These are phyloP conservation scores for Lichtheimia hyalospora DNA, from an alignment of 371 early-diverging fungal genomes.

Conservation along the genomic window DNA sequence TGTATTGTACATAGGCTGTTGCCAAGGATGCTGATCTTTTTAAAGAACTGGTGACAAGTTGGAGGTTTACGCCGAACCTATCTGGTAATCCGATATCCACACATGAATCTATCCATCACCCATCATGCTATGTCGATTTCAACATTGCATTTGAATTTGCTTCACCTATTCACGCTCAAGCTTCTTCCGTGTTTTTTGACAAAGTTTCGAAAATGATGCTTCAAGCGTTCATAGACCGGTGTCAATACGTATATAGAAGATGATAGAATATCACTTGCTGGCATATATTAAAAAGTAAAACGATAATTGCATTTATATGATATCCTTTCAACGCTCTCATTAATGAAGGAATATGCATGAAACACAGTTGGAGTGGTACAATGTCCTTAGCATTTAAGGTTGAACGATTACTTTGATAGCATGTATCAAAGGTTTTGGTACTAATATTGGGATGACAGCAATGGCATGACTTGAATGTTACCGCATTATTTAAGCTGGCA, in stretches of 20 bases:
- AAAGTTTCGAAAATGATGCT: conserved; percentile 76
- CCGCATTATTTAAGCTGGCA: too few relatives aligned
- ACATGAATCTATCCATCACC: conserved; percentile 39
- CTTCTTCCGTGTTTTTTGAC: conserved; percentile 75
- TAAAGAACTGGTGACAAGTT: conserved; percentile 65
- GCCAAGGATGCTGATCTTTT: conserved; percentile 70
- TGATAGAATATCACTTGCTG: not conserved
- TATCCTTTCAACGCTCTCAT: too few relatives aligned
- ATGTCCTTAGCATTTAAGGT: too few relatives aligned
- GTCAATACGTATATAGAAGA: conserved; percentile 51
- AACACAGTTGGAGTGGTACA: too few relatives aligned
- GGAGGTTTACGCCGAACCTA: conserved; percentile 64
- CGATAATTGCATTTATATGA: too few relatives aligned
- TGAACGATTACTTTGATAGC: too few relatives aligned
- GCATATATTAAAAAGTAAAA: too few relatives aligned
- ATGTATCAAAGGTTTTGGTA: too few relatives aligned
- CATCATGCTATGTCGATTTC: conserved; percentile 70
- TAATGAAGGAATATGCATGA: too few relatives aligned
- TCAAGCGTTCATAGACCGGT: conserved; percentile 69
- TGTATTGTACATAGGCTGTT: conserved; percentile 45
- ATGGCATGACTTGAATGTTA: too few relatives aligned
- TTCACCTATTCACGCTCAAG: conserved; percentile 73
- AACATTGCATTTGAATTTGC: conserved; percentile 78
- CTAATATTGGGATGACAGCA: too few relatives aligned
- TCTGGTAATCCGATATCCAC: conserved; percentile 25